A percentile compares a stretch with the other conserved stretches of the same genome.
phyloP scores from a whole-genome alignment of 2,329 filamentous ascomycete genomes.

The Monilinia fructigena region DNA sequence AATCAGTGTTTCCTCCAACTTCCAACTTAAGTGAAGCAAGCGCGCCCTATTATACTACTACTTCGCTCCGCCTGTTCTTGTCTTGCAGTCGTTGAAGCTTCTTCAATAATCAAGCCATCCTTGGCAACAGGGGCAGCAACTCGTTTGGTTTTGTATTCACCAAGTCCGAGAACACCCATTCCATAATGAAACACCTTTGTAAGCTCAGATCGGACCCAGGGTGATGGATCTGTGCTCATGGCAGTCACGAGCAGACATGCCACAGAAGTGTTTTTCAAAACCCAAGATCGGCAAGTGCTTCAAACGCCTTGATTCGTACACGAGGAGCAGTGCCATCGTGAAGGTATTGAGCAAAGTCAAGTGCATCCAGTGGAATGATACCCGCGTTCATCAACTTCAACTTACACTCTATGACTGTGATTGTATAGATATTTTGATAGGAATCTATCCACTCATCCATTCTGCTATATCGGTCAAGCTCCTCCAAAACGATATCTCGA shows the following conservation, averaged over 20 bases:
- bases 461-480: constrained; percentile 65
- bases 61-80: constrained; percentile 50
- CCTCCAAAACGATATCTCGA: constrained; percentile 52
- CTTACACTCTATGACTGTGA: constrained; percentile 61
- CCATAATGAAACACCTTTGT: constrained; percentile 60
- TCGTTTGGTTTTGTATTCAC: constrained; percentile 48
- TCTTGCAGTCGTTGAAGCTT: constrained; percentile 47
- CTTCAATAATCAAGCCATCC: constrained; percentile 47
- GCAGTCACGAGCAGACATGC: constrained; percentile 57
- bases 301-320: constrained; percentile 65
- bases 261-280: constrained; percentile 55
- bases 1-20: constrained; percentile 46
- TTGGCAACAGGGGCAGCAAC: constrained; percentile 23
- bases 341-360: constrained; percentile 62
- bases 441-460: constrained; percentile 69
- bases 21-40: constrained; percentile 50
- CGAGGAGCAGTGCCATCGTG: constrained; percentile 62
- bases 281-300: constrained; percentile 63
- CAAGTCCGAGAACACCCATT: constrained; percentile 62
- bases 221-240: constrained; percentile 61
- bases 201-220: constrained; percentile 59
- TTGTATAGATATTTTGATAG: constrained; percentile 66
- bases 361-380: constrained; percentile 53
- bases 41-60: constrained; percentile 49
- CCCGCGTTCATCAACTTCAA: constrained; percentile 62